Evolutionary conservation across 192 early-diverging fungal species (phyloP).

Genomic region (Coemansia sp.): DNA sequence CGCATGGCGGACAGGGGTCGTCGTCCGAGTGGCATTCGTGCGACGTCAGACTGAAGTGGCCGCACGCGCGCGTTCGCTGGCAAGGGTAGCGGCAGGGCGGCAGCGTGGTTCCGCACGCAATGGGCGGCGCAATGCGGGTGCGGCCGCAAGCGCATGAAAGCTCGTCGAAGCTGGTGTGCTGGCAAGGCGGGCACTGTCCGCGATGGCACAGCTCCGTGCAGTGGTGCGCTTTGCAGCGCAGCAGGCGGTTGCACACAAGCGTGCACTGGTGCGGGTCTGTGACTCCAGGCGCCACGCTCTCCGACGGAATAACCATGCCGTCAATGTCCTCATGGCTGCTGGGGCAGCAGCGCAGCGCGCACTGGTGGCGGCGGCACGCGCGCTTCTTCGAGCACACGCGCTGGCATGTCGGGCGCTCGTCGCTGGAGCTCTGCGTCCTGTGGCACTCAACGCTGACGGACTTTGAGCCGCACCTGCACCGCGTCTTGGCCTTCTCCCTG

Average conservation of each 20-base stretch:
- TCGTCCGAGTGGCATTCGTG: constrained; percentile 87
- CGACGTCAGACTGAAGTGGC: constrained; percentile 66
- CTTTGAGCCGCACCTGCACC: constrained; percentile 67
- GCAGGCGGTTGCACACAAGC: constrained; percentile 67
- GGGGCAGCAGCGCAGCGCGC: constrained; percentile 66
- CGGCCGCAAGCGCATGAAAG: constrained; percentile 84
- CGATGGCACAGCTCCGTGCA: constrained; percentile 80
- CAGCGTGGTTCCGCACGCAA: constrained; percentile 77
- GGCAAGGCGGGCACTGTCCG: constrained; percentile 74
- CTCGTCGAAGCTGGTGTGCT: constrained; percentile 77
- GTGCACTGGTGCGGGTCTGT: constrained; percentile 63
- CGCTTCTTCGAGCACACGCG: constrained; percentile 62
- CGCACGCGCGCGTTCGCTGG: constrained; percentile 68
- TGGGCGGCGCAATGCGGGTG: constrained; percentile 78
- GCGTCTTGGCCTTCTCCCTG: constrained; percentile 43
- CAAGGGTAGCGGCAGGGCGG: constrained; percentile 78
- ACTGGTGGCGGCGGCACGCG: constrained; percentile 73
- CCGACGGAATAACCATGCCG: constrained; percentile 28
- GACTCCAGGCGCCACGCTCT: constrained; percentile 18
- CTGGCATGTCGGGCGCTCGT: constrained; percentile 59
- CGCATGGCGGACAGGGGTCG: constrained; percentile 90
- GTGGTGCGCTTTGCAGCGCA: constrained; percentile 79
- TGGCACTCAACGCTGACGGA: constrained; percentile 22
- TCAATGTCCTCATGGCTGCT: constrained; percentile 24
- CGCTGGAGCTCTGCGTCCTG: constrained; percentile 35